Evolutionary conservation across 2,329 filamentous ascomycete species (phyloP), one percentile per base, ranked within the genome.

Genomic region (Fusarium sp.): DNA sequence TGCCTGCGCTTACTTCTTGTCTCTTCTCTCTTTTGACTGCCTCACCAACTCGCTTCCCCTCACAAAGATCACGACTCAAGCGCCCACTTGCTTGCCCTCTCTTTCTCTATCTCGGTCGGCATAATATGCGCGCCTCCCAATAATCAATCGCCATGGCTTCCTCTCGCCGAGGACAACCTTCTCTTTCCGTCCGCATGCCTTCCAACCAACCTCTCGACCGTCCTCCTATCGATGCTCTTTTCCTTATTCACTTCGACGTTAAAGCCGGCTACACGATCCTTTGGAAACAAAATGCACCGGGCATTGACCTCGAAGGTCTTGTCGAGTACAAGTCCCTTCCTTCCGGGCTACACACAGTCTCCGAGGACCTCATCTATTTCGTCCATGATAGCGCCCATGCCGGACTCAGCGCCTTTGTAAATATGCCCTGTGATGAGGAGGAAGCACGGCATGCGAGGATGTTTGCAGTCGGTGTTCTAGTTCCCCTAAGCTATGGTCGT

Each of bases 301-400:
- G 88, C 49, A 86, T 95, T 81, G 85, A 88, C 80, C 87, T 98
- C 49, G 93, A 97, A 72, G 94, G 94, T 57, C 90, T 92, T 24
- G 94, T 98, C 75, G 96, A 99, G 81, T 99, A 94, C 87, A 98
- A 98, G 81, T 97, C 94, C 66, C 86, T 99, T 46, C 96, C 96
- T 4, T 98, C 95, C 0, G 96, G 96, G 24, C 81, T 98, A 50
- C 96, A 99, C 81, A 92, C 93, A 59, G 93, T 98, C 20, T 85
- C 91, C 33, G 90, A 95, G 71, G 96, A 99, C 79, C 85, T 98
- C 52, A 93, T 94, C 75, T 99, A 98, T 83, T 99, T 98, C 79
- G 90, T 97, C 43, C 94, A 98, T 76, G 91, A 89, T 64, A 83
- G 88, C 48, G 85, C 88, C 45, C 91, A 94, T 81, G 95, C 94